A percentile compares a stretch with the other conserved stretches of the same genome.
These are phyloP conservation scores for Microdochium nivale DNA, from an alignment of 2,329 filamentous ascomycete species.

Conservation along the genomic window DNA sequence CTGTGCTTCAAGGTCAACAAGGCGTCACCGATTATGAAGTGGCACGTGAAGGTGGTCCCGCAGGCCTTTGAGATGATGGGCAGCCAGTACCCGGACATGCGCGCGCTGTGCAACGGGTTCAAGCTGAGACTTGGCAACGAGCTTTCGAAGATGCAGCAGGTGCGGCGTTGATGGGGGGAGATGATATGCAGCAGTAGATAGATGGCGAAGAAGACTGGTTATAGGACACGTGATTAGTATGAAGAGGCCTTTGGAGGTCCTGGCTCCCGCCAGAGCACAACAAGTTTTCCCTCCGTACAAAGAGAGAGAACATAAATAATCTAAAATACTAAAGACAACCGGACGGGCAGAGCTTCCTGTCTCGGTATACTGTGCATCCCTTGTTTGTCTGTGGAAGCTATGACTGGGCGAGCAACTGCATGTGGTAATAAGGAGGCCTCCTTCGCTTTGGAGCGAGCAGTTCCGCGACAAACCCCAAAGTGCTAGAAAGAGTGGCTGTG, in stretches of 20 bases:
- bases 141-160: slow-evolving; percentile 51
- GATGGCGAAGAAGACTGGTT: neutral
- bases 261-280: neutral
- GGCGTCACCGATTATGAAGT: slow-evolving; percentile 62
- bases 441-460: too few relatives aligned
- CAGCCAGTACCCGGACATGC: slow-evolving; percentile 88
- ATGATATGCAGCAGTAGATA: neutral
- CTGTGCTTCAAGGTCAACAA: slow-evolving; percentile 92
- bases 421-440: too few relatives aligned
- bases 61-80: slow-evolving; percentile 88
- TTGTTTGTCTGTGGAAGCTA: too few relatives aligned
- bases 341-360: too few relatives aligned
- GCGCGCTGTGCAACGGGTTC: slow-evolving; percentile 92
- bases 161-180: slow-evolving; percentile 9
- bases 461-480: too few relatives aligned
- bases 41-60: slow-evolving; percentile 85
- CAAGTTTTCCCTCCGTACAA: neutral
- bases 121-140: slow-evolving; percentile 68
- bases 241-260: neutral
- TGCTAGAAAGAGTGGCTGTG: too few relatives aligned
- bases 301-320: neutral
- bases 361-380: too few relatives aligned
- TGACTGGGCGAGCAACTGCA: too few relatives aligned
- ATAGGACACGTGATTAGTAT: neutral
- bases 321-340: too few relatives aligned